These are phyloP conservation scores for Gastrolobium bilobum DNA, from an alignment of 306 rosid species.

Conservation along the genomic window DNA sequence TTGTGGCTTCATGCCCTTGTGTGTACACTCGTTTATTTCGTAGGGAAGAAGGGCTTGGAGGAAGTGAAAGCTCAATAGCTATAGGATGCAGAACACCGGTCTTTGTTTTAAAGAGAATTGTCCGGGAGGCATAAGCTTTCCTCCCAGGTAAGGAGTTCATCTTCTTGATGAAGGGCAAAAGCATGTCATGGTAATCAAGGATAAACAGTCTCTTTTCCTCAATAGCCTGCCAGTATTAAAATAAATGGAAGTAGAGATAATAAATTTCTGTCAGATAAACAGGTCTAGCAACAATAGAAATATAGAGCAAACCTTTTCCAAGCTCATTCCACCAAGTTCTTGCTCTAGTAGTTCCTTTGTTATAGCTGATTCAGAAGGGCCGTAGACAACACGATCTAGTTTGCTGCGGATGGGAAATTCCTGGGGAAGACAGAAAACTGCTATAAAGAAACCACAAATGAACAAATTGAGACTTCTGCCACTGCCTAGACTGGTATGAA, in stretches of 20 bases:
- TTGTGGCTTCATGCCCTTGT: slow-evolving; percentile 86
- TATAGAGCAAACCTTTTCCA: slow-evolving; percentile 68
- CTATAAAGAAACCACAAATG: slow-evolving; percentile 3
- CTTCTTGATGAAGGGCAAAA: slow-evolving; percentile 85
- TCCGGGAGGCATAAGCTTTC: slow-evolving; percentile 89
- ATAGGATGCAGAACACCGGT: slow-evolving; percentile 70
- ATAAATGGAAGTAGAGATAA: slow-evolving; percentile 33
- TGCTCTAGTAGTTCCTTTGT: slow-evolving; percentile 82
- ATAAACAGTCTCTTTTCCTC: slow-evolving; percentile 88
- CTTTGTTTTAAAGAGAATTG: slow-evolving; percentile 67
- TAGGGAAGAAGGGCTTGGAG: slow-evolving; percentile 64
- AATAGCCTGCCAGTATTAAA: slow-evolving; percentile 66
- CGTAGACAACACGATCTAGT: slow-evolving; percentile 77
- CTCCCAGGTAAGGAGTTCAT: slow-evolving; percentile 83
- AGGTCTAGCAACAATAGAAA: slow-evolving; percentile 30
- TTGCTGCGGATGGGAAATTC: slow-evolving; percentile 85
- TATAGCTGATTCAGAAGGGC: slow-evolving; percentile 82
- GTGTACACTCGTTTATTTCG: slow-evolving; percentile 67
- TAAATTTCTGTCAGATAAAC: slow-evolving; percentile 26
- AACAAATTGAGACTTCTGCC: slow-evolving; percentile 20
- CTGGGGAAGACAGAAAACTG: slow-evolving; percentile 53
- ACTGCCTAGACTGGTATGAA: slow-evolving; percentile 28
- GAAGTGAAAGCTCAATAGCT: slow-evolving; percentile 91
- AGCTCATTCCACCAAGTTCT: slow-evolving; percentile 79
- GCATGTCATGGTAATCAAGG: slow-evolving; percentile 82